Conservation (phyloP, 2,329 filamentous ascomycete genomes). For the Fusarium sacchari region DNA sequence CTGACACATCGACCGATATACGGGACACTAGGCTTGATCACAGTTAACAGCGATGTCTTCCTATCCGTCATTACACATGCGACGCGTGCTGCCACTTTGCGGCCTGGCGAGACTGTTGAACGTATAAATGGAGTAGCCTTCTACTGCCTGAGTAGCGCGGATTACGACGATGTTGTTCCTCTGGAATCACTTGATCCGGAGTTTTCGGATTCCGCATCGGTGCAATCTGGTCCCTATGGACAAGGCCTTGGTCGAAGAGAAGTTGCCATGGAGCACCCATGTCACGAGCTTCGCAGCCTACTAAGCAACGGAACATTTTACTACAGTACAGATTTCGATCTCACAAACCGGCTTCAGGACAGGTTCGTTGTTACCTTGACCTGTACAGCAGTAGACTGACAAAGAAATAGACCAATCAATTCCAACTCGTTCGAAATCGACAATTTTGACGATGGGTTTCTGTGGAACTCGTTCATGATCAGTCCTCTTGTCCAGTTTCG, state of each 20-base stretch:
- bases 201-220: constrained; percentile 56
- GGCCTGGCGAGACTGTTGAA: constrained; percentile 89
- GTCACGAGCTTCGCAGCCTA: constrained; percentile 88
- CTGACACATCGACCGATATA: constrained; percentile 79
- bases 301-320: constrained; percentile 95
- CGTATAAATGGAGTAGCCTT: constrained; percentile 90
- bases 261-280: constrained; percentile 82
- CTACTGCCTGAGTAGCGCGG: constrained; percentile 86
- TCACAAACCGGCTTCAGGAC: constrained; percentile 93
- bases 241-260: constrained; percentile 71
- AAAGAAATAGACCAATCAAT: constrained; percentile 70
- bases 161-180: constrained; percentile 81
- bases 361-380: constrained; percentile 59
- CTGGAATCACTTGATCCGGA: constrained; percentile 64
- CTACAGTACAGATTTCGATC: constrained; percentile 97
- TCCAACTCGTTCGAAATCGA: constrained; percentile 87
- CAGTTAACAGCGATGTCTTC: constrained; percentile 86
- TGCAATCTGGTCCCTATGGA: constrained; percentile 52
- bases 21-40: constrained; percentile 89
- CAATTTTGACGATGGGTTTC: constrained; percentile 88
- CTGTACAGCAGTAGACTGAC: constrained; percentile 13
- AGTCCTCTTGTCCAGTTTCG: constrained; percentile 90
- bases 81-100: constrained; percentile 79
- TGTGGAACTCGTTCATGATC: constrained; percentile 99
- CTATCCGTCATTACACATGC: constrained; percentile 88